Conservation (phyloP, 2,329 filamentous ascomycete genomes). For the Pseudogymnoascus sp. region DNA sequence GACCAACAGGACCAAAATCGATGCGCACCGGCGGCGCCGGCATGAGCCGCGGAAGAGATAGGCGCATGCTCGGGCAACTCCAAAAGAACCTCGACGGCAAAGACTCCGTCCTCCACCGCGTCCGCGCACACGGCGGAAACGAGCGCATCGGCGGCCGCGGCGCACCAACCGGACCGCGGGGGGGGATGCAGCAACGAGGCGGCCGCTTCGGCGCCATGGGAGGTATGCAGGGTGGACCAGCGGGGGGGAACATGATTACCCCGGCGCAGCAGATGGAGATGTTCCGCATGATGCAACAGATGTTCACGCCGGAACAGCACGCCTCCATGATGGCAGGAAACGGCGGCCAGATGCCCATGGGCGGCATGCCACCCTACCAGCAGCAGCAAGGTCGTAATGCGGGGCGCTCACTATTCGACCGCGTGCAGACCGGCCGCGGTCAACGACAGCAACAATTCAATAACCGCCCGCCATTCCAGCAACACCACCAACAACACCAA, state of each 20-base stretch:
- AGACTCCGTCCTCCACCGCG: constrained; percentile 72
- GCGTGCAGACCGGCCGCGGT: constrained; percentile 44
- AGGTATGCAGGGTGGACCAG: constrained; percentile 32
- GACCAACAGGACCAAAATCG: constrained; percentile 88
- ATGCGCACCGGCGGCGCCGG: constrained; percentile 65
- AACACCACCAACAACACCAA: constrained; percentile 15
- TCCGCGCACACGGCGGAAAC: constrained; percentile 61
- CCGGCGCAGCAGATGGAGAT: constrained; percentile 65
- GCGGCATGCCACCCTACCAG: constrained; percentile 42
- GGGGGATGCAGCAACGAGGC: constrained; percentile 31
- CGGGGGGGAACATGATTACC: constrained; percentile 44
- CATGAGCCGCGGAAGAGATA: constrained; percentile 54
- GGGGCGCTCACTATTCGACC: constrained; percentile 64
- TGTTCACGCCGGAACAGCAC: constrained; percentile 47
- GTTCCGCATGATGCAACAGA: constrained; percentile 74
- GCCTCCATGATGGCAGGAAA: constrained; percentile 45
- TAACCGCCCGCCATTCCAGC: background rate
- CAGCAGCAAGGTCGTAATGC: constrained; percentile 34
- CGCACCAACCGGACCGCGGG: constrained; percentile 63
- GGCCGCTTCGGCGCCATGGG: constrained; percentile 33
- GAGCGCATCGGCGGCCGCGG: constrained; percentile 73
- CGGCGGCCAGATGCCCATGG: constrained; percentile 42
- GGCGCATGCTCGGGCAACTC: constrained; percentile 78
- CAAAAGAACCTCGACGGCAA: constrained; percentile 69
- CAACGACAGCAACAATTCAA: constrained; percentile 6